Evolutionary conservation across 2,329 filamentous ascomycete species (phyloP).

Genomic region (Fusarium hostae): DNA sequence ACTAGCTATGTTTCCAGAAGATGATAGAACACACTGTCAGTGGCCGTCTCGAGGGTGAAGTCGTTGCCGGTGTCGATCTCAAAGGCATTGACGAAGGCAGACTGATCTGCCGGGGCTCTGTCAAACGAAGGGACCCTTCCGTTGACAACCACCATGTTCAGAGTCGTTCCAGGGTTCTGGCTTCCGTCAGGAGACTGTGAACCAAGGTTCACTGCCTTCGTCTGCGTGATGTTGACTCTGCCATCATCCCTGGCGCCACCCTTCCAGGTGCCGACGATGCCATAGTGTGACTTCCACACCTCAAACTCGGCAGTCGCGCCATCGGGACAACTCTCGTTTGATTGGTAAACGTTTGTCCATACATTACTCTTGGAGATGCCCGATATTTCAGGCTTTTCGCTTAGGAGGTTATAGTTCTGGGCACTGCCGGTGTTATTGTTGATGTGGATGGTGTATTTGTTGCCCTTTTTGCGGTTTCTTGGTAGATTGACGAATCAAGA

Average conservation of each 20-base stretch:
- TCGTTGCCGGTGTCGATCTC: background rate
- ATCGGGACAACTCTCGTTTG: background rate
- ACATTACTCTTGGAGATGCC: background rate
- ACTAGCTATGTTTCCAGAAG: accelerated
- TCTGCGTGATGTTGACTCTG: accelerated
- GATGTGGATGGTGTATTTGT: background rate
- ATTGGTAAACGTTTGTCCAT: background rate
- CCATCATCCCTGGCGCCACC: background rate
- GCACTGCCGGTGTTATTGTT: background rate
- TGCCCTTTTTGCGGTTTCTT: background rate
- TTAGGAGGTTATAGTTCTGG: background rate
- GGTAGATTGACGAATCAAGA: background rate
- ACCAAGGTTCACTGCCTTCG: accelerated
- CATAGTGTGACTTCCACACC: background rate
- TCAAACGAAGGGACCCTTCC: background rate
- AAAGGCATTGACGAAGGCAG: background rate
- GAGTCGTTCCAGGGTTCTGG: background rate
- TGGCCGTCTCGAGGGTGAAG: background rate
- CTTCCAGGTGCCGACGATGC: background rate
- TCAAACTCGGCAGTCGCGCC: background rate
- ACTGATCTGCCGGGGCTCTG: accelerated
- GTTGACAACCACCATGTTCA: background rate
- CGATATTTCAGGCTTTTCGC: background rate
- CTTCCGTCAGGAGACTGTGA: background rate
- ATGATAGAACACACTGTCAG: background rate